Evolutionary conservation across 192 early-diverging fungal genomes (phyloP).

Genomic region (Umbelopsis sp.): DNA sequence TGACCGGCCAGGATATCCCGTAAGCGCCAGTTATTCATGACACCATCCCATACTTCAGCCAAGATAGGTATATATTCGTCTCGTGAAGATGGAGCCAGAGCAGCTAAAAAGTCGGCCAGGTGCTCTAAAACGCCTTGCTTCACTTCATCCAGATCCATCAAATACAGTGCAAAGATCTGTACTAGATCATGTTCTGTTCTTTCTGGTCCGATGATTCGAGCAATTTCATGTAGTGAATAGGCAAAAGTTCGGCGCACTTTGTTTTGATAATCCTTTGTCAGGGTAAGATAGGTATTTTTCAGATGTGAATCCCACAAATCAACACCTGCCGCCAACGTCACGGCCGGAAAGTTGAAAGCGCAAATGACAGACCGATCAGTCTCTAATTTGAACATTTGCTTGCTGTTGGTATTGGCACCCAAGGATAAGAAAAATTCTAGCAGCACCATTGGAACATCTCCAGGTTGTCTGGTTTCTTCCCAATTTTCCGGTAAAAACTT

Average conservation of each 20-base stretch:
- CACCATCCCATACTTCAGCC: conserved; percentile 66
- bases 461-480: conserved; percentile 34
- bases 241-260: conserved; percentile 60
- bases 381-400: conserved; percentile 51
- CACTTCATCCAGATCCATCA: conserved; percentile 63
- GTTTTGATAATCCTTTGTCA: conserved; percentile 52
- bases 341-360: conserved; percentile 64
- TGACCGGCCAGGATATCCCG: conserved; percentile 72
- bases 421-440: conserved; percentile 52
- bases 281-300: conserved; percentile 47
- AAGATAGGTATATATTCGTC: conserved; percentile 69
- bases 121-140: conserved; percentile 71
- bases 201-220: conserved; percentile 55
- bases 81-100: conserved; percentile 60
- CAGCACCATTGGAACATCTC: conserved; percentile 51
- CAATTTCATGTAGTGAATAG: conserved; percentile 64
- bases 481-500: conserved; percentile 50
- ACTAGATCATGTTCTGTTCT: conserved; percentile 57
- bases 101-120: conserved; percentile 65
- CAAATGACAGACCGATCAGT: conserved; percentile 57
- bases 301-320: conserved; percentile 58
- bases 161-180: conserved; percentile 53
- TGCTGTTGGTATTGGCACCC: conserved; percentile 30
- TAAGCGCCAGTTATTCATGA: conserved; percentile 73
- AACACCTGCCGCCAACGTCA: conserved; percentile 57